Evolutionary conservation across 1,284 basidiomycete genomes (phyloP).

Genomic region (Heterobasidion parviporum): DNA sequence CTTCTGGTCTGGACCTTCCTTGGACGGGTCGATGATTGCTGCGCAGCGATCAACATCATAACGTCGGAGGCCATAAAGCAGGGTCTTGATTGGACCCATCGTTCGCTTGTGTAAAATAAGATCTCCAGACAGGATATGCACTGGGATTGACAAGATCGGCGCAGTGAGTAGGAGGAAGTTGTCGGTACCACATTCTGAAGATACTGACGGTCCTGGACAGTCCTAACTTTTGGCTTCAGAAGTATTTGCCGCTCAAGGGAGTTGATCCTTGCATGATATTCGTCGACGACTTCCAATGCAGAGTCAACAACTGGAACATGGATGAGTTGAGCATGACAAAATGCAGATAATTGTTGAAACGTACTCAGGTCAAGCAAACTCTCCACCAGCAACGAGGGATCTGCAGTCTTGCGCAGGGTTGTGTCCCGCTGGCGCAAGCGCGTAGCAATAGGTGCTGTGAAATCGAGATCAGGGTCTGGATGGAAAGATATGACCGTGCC

Average conservation of each 20-base stretch:
- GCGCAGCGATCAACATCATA: slow-evolving; percentile 60
- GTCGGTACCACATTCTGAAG: neutral
- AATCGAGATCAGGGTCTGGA: slow-evolving; percentile 32
- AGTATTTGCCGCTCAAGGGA: slow-evolving; percentile 54
- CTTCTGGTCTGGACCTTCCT: slow-evolving; percentile 10
- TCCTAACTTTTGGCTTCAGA: slow-evolving; percentile 48
- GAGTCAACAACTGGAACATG: slow-evolving; percentile 47
- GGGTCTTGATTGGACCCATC: slow-evolving; percentile 56
- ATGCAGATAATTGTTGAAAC: slow-evolving; percentile 11
- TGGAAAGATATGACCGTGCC: slow-evolving; percentile 59
- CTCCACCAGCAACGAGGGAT: slow-evolving; percentile 54
- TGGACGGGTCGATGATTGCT: slow-evolving; percentile 37
- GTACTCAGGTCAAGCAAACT: slow-evolving; percentile 54
- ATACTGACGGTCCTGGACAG: slow-evolving; percentile 44
- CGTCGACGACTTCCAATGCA: slow-evolving; percentile 58
- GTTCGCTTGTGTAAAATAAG: slow-evolving; percentile 62
- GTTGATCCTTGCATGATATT: slow-evolving; percentile 52
- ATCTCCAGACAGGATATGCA: slow-evolving; percentile 68
- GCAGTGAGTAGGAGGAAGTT: slow-evolving; percentile 6
- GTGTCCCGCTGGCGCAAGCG: slow-evolving; percentile 52
- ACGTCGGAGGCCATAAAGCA: slow-evolving; percentile 56
- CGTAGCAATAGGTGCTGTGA: slow-evolving; percentile 46
- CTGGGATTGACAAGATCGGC: slow-evolving; percentile 22
- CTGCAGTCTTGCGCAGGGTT: slow-evolving; percentile 48
- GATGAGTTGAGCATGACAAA: neutral